phyloP scores from a whole-genome alignment of 148 eudicot genomes.

The Agrostemma githago region DNA sequence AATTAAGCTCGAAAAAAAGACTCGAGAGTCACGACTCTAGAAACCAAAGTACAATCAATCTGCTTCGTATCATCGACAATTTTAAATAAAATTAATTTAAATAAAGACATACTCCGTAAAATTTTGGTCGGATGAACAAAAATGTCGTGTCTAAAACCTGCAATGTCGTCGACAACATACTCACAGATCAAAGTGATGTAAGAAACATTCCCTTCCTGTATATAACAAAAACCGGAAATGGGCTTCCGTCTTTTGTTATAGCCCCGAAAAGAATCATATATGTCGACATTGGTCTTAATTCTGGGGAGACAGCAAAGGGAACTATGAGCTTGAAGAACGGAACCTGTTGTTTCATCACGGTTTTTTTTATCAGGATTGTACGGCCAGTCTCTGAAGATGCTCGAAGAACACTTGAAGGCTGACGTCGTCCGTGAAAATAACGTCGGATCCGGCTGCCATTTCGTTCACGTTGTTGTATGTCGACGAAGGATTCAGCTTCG shows the following conservation, averaged over 20 bases:
- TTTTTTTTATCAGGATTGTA: constrained; percentile 58
- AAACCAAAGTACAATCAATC: constrained; percentile 5
- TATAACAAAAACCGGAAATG: constrained; percentile 22
- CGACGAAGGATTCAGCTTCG: constrained; percentile 92
- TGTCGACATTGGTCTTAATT: constrained; percentile 12
- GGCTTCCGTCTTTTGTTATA: constrained; percentile 17
- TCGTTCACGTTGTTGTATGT: constrained; percentile 79
- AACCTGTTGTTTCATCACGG: constrained; percentile 1
- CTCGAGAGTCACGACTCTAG: not conserved
- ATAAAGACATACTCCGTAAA: not conserved
- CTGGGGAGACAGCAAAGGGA: constrained; percentile 5
- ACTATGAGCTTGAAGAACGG: constrained; percentile 18
- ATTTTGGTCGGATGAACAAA: constrained; percentile 22
- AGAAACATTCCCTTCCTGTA: constrained; percentile 22
- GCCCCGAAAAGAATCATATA: constrained; percentile 25
- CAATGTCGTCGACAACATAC: constrained; percentile 17
- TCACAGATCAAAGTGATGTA: constrained; percentile 9
- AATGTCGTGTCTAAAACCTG: constrained; percentile 18
- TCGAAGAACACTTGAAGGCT: constrained; percentile 92
- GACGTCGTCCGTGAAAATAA: constrained; percentile 92
- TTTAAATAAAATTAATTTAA: constrained; percentile 10
- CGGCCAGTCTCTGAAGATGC: constrained; percentile 95
- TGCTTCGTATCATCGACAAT: constrained; percentile 2
- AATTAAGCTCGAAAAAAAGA: not conserved
- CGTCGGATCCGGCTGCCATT: constrained; percentile 77